Conservation (phyloP, 2,329 filamentous ascomycete species). For the Orbilia oligospora region DNA sequence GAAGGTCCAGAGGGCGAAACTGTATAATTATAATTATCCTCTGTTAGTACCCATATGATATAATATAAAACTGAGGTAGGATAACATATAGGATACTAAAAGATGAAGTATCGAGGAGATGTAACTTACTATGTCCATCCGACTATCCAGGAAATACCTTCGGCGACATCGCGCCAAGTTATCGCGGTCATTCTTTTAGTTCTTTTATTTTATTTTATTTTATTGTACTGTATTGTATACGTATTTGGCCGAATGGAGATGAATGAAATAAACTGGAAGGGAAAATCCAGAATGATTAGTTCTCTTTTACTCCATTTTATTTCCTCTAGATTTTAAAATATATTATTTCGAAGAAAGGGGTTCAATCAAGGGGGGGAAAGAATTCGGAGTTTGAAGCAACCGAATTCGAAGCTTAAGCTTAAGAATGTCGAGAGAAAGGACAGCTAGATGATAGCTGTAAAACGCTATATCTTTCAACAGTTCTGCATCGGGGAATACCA, state of each 20-base stretch:
- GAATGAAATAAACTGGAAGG: background rate
- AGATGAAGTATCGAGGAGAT: too few species aligned
- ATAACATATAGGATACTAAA: too few species aligned
- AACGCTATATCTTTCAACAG: background rate
- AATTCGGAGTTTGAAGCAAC: background rate
- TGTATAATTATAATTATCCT: too few species aligned
- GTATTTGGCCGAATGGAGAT: too few species aligned
- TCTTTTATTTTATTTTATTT: background rate
- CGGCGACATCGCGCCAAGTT: slow-evolving; percentile 37
- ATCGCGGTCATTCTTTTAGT: background rate
- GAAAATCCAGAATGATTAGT: background rate
- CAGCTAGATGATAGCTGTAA: background rate
- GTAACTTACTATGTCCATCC: slow-evolving; percentile 80
- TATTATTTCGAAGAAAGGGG: background rate
- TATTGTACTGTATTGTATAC: background rate
- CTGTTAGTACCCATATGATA: too few species aligned
- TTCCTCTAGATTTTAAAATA: background rate
- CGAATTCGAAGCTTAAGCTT: too few species aligned
- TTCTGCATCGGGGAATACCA: slow-evolving; percentile 7
- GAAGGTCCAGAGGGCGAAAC: slow-evolving; percentile 81
- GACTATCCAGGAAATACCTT: slow-evolving; percentile 65
- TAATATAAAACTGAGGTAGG: too few species aligned
- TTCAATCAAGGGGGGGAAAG: background rate
- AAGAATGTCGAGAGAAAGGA: background rate
- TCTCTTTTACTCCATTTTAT: background rate